Percentiles rank a stretch among this genome's conserved stretches.
Evolutionary conservation across 495 filamentous ascomycete species (phyloP).

Genomic region (Jackrogersella multiformis): DNA sequence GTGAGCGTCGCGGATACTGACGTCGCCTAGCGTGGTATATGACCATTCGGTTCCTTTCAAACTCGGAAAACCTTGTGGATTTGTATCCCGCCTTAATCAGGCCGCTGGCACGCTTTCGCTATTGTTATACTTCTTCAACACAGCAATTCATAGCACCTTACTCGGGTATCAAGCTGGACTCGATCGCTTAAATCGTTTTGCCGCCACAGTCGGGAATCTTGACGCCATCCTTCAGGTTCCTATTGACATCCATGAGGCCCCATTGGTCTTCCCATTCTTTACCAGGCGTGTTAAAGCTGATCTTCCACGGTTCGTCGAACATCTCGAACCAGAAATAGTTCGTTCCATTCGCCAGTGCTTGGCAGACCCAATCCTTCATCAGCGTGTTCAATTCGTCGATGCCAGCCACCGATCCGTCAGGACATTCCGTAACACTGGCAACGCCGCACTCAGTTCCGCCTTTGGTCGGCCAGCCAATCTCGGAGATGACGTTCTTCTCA

Average conservation of each 20-base stretch:
- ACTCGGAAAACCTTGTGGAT: neutral
- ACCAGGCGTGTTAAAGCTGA: constrained; percentile 69
- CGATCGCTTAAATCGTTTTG: constrained; percentile 63
- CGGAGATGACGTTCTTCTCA: constrained; percentile 77
- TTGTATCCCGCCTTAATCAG: neutral
- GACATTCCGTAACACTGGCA: constrained; percentile 58
- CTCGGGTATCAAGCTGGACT: neutral
- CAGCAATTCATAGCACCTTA: neutral
- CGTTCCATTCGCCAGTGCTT: constrained; percentile 78
- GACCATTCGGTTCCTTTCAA: neutral
- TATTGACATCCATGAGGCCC: constrained; percentile 88
- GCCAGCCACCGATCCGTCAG: constrained; percentile 76
- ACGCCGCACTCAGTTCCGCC: constrained; percentile 83
- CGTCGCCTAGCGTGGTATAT: neutral
- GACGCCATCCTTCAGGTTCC: constrained; percentile 85
- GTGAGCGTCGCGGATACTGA: neutral
- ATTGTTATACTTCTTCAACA: neutral
- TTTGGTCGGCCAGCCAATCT: constrained; percentile 90
- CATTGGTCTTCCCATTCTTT: constrained; percentile 95
- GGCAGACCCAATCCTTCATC: constrained; percentile 87
- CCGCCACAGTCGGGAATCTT: constrained; percentile 90
- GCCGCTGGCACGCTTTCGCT: neutral
- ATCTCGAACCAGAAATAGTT: constrained; percentile 98
- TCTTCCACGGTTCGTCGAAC: constrained; percentile 97
- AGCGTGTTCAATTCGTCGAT: constrained; percentile 86